A percentile compares a stretch with the other conserved stretches of the same genome.
Evolutionary conservation across 2,329 filamentous ascomycete genomes (phyloP).

Genomic region (Trichoderma hamatum): DNA sequence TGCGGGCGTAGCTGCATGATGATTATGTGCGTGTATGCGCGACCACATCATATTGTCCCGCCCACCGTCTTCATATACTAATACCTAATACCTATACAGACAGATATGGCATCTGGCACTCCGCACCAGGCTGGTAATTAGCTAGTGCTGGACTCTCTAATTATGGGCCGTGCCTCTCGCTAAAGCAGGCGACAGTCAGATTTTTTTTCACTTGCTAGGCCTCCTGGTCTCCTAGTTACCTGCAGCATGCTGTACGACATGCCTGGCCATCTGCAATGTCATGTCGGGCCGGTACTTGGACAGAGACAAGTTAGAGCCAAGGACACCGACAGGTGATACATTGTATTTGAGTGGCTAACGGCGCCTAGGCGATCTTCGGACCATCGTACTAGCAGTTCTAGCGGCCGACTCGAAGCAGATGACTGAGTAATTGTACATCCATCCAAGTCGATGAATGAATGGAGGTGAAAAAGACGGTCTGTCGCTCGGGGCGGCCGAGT

Average conservation of each 20-base stretch:
- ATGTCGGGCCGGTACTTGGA: conserved; percentile 19
- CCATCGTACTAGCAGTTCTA: neutral
- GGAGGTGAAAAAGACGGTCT: conserved; percentile 16
- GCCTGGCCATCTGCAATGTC: conserved; percentile 12
- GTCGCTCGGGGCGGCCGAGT: conserved; percentile 19
- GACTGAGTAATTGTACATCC: conserved; percentile 3
- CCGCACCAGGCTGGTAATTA: neutral
- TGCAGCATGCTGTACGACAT: conserved; percentile 27
- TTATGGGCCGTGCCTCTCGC: conserved; percentile 19
- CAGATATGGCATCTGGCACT: neutral
- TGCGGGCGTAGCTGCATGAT: conserved; percentile 11
- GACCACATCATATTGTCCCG: neutral
- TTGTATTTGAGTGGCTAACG: neutral
- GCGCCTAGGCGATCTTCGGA: conserved; percentile 6
- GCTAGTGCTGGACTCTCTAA: neutral
- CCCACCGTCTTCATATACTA: neutral
- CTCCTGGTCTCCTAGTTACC: neutral
- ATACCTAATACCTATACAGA: too few relatives aligned
- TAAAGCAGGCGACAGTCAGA: conserved; percentile 21
- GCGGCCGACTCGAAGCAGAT: neutral
- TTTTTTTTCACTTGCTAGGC: neutral
- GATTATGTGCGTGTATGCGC: conserved; percentile 9
- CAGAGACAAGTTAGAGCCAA: neutral
- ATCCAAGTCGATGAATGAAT: neutral
- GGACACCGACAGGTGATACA: conserved; percentile 2